These are phyloP conservation scores for Afroboletus lepidellus DNA, from an alignment of 1,284 basidiomycete species.

Conservation along the genomic window DNA sequence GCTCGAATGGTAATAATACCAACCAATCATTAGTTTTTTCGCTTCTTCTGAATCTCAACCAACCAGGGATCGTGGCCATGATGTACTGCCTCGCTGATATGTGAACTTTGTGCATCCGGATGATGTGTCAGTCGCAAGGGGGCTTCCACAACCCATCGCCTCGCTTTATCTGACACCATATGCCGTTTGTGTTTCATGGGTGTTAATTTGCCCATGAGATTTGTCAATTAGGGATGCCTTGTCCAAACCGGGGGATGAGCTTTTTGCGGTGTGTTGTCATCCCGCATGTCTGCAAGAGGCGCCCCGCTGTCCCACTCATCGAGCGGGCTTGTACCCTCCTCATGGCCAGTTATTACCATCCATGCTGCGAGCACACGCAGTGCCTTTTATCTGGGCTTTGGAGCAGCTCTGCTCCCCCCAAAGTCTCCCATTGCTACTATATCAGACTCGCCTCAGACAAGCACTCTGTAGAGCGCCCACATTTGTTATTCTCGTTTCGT, in stretches of 20 bases:
- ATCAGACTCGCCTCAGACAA: conserved; percentile 2
- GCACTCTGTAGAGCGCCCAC: conserved; percentile 2
- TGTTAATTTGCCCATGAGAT: conserved; percentile 29
- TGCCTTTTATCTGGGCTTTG: conserved; percentile 30
- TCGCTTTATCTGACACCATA: conserved; percentile 24
- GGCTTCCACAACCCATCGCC: conserved; percentile 18
- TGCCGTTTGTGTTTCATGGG: conserved; percentile 32
- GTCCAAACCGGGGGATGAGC: conserved; percentile 28
- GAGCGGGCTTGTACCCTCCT: conserved; percentile 21
- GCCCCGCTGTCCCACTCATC: conserved; percentile 18
- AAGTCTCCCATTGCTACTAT: conserved; percentile 3
- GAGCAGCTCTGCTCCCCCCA: conserved; percentile 6
- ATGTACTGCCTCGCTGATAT: conserved; percentile 31
- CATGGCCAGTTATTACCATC: conserved; percentile 26
- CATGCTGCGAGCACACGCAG: conserved; percentile 24
- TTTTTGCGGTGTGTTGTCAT: conserved; percentile 28
- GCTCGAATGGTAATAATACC: conserved; percentile 28
- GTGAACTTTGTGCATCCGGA: conserved; percentile 22
- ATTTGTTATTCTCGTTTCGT: conserved; percentile 14
- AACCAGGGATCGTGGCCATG: conserved; percentile 17
- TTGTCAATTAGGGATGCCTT: conserved; percentile 31
- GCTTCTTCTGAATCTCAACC: conserved; percentile 16
- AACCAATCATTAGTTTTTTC: conserved; percentile 20
- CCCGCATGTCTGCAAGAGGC: conserved; percentile 22
- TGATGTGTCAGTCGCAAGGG: conserved; percentile 26